Evolutionary conservation across 371 early-diverging fungal species (phyloP), one percentile per base, ranked within the genome.

Genomic region (Rhizopus delemar): DNA sequence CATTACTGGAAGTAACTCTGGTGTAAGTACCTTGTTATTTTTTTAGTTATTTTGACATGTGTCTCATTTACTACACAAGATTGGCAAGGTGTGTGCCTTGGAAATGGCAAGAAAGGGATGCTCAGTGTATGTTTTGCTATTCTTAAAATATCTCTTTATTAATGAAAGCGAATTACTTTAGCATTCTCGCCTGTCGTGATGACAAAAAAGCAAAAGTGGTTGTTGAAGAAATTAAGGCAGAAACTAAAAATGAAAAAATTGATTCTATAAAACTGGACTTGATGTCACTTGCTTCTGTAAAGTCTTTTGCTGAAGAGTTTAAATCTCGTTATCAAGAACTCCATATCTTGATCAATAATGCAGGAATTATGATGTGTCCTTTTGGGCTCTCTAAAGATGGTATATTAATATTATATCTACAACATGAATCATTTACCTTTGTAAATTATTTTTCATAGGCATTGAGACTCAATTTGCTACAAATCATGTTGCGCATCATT

Each of bases 401-500:
- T 38, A 32, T 13, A 46, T 63, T 64, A 61, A 43, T 41, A 62
- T 5, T 60, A 68, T 45, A 73, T 73, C 43, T 55, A 53, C 46
- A 53, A 39, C 35, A 36, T 13, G 0, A 22, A 53, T 3, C 63
- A 65, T 8, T 12, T 39, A 12, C 39, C 12, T 39, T 22, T 22
- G 22, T 22, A 22, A 22, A 39, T 39, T 39, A 1, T 12, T 39
- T 39, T 39, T 7, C 12, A n/a, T 5, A 16, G 15, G 34, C 3
- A 60, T 75, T 39, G 76, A 75, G 41, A 60, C 36, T 0, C 73
- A 70, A 52, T 71, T 74, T 41, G 78, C 68, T 5, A 72, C 71
- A 8, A 93, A 95, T 71, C 93, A 93, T 57, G 70, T 94, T 33
- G 94, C 88, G 15, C 90, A 89, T 50, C 84, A 85, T 59, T 81